Conservation (phyloP, 2,329 filamentous ascomycete genomes). For the Arthrobotrys megalospora region DNA sequence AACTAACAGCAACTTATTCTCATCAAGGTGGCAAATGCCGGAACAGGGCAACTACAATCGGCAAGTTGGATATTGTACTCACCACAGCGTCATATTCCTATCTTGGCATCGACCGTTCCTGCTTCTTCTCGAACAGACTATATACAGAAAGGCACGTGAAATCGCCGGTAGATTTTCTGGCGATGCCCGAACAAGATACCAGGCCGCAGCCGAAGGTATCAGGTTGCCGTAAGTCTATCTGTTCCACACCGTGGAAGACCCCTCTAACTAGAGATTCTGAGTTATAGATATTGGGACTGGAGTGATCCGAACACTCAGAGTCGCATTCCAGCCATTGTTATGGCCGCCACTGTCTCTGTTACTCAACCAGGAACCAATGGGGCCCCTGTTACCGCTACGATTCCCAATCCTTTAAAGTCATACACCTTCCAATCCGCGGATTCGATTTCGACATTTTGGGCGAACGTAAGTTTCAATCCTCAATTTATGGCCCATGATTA, state of each 20-base stretch:
- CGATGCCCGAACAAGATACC: constrained; percentile 56
- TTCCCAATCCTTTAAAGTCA: constrained; percentile 53
- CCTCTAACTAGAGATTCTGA: not conserved
- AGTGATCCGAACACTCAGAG: constrained; percentile 58
- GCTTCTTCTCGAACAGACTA: constrained; percentile 63
- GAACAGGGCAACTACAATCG: constrained; percentile 49
- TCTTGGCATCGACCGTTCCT: constrained; percentile 66
- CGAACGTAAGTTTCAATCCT: constrained; percentile 46
- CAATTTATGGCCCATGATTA: not conserved
- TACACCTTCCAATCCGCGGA: constrained; percentile 37
- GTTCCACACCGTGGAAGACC: not conserved
- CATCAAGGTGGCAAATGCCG: constrained; percentile 57
- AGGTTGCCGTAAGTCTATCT: constrained; percentile 62
- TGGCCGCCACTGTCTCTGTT: constrained; percentile 42
- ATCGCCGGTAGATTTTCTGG: constrained; percentile 62
- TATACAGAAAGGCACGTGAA: constrained; percentile 52
- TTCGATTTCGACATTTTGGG: constrained; percentile 42
- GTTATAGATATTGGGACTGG: constrained; percentile 64
- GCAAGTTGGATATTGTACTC: constrained; percentile 64
- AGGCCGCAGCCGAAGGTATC: constrained; percentile 59
- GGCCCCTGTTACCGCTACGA: constrained; percentile 37
- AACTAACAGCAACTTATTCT: constrained; percentile 9
- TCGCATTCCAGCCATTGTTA: constrained; percentile 57
- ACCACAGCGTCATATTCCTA: constrained; percentile 63
- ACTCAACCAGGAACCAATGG: constrained; percentile 51